These are phyloP conservation scores for Solanum sparsipilum DNA, from an alignment of 257 asterid species.

Conservation along the genomic window DNA sequence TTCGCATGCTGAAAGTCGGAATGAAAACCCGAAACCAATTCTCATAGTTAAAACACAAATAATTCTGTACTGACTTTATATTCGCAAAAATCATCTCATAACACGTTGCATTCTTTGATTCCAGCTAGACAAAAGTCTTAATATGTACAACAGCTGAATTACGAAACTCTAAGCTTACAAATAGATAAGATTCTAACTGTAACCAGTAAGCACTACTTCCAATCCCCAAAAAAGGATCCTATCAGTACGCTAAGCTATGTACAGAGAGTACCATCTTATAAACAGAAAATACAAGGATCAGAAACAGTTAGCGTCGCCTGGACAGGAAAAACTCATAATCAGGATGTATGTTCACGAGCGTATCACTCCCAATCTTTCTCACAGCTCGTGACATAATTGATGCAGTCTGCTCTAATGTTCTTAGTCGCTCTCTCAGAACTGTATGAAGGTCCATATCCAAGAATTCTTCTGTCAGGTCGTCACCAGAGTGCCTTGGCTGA, in stretches of 20 bases:
- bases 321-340: constrained; percentile 23
- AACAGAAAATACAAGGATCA: neutral
- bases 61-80: neutral
- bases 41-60: neutral
- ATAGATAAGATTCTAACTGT: neutral
- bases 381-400: constrained; percentile 15
- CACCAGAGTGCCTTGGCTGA: constrained; percentile 4
- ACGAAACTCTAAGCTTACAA: neutral
- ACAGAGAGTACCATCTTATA: neutral
- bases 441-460: neutral
- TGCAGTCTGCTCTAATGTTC: constrained; percentile 16
- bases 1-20: neutral
- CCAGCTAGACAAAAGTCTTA: neutral
- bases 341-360: constrained; percentile 7
- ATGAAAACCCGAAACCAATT: neutral
- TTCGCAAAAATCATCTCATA: neutral
- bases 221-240: neutral
- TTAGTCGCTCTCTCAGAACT: constrained; percentile 8
- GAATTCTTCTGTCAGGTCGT: neutral
- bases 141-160: neutral
- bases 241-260: neutral
- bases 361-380: neutral
- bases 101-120: neutral
- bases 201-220: neutral
- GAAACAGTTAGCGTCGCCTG: neutral